These are phyloP conservation scores for Populus euphratica DNA, from an alignment of 345 rosid genomes.

Conservation along the genomic window DNA sequence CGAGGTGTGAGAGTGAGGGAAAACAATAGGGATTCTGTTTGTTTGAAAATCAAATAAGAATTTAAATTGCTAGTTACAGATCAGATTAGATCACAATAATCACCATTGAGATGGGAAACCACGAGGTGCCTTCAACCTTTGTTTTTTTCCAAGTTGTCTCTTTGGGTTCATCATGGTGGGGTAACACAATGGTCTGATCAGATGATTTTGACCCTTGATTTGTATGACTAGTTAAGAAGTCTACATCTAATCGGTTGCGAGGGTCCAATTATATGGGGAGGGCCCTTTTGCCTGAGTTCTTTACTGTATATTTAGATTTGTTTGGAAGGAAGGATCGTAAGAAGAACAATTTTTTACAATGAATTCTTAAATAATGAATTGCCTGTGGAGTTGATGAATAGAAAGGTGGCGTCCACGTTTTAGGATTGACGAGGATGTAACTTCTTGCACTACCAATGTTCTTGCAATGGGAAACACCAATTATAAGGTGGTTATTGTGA, in stretches of 20 bases:
- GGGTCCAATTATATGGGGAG: neutral
- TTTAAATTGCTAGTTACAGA: neutral
- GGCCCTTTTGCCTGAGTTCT: neutral
- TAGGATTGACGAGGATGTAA: neutral
- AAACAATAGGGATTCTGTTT: neutral
- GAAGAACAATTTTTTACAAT: too few species aligned
- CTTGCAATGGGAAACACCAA: neutral
- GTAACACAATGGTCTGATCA: neutral
- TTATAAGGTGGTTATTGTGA: neutral
- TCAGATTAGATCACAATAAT: neutral
- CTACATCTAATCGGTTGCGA: neutral
- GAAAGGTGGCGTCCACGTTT: neutral
- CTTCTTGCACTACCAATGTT: neutral
- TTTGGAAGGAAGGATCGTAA: neutral
- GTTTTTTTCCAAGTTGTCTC: neutral
- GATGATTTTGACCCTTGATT: conserved; percentile 6
- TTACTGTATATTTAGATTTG: neutral
- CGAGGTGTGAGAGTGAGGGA: conserved; percentile 12
- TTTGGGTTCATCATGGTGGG: neutral
- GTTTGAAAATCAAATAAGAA: conserved; percentile 1
- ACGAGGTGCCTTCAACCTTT: neutral
- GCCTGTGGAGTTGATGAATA: neutral
- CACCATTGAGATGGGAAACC: neutral
- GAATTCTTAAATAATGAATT: too few species aligned
- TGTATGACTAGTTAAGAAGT: neutral